Base-by-base conservation (phyloP, 768 basidiomycete species). In the Termitomyces heimii region DNA sequence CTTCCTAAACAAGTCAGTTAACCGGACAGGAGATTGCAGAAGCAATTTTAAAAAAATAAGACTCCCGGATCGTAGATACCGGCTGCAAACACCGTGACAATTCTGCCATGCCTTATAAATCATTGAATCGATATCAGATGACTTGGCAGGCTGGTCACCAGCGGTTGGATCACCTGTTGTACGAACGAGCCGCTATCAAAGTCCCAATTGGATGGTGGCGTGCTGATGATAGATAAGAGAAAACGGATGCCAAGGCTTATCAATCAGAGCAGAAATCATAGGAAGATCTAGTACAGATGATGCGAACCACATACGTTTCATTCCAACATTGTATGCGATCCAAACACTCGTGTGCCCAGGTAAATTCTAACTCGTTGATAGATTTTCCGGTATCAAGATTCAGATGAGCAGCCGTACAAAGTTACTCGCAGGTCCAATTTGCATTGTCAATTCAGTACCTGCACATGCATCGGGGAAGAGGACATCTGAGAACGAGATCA, bases 31-130 rank as follows among this genome's bases (percentile, higher is more conserved):
- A 39, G 37, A n/a, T 52, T n/a, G 4, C n/a, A 46, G 60, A 53
- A 52, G 54, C 34, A 52, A 39, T 20, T 24, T 8, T 18, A 12
- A 50, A 12, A 50, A 5, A 47, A 49, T 49, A 28, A 48, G 47
- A 31, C 42, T 57, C 43, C 44, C 53, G 51, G 53, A 50, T 53
- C 55, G 59, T 54, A 55, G 22, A 57, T 57, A 55, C 57, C 51
- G 54, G 57, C 40, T 55, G 45, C 24, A 40, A 55, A 48, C 22
- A 32, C 52, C 52, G 45, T 55, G 51, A 22, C 24, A 48, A n/a
- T 48, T 52, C 16, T 5, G n/a, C 37, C 37, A 39, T 39, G 7
- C 16, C 20, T 34, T 24, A 20, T 22, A 32, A 16, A 20, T 39
- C 29, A 16, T 20, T 53, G 28, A 14, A 10, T 40, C 39, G 5